Conservation (phyloP, 2,329 filamentous ascomycete genomes). For the Fusarium humuli region DNA sequence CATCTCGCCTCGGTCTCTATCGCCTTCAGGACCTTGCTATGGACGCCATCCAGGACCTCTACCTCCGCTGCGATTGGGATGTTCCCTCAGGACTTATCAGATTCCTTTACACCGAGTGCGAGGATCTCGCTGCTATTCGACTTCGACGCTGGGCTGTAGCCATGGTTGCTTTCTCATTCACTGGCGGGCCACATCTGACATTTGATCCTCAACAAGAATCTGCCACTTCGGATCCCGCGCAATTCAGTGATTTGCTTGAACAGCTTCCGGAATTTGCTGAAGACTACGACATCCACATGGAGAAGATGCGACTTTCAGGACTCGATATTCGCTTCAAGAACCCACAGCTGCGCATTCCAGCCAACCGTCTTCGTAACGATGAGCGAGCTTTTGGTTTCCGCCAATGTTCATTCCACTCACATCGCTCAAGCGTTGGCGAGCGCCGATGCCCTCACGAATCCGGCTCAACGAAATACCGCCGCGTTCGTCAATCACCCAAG, state of each 20-base stretch:
- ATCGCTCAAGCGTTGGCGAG: conserved; percentile 66
- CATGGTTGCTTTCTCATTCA: conserved; percentile 69
- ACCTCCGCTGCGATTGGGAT: conserved; percentile 69
- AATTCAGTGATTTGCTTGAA: conserved; percentile 58
- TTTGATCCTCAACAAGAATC: conserved; percentile 47
- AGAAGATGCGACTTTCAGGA: conserved; percentile 63
- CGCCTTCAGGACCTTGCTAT: conserved; percentile 67
- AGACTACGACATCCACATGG: conserved; percentile 65
- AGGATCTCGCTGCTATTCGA: conserved; percentile 61
- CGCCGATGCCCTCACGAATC: conserved; percentile 62
- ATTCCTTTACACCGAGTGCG: conserved; percentile 66
- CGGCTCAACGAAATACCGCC: conserved; percentile 31
- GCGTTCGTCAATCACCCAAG: conserved; percentile 12
- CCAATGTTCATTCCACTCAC: conserved; percentile 71
- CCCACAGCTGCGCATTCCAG: conserved; percentile 68
- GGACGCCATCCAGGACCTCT: conserved; percentile 69
- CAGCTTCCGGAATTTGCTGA: conserved; percentile 59
- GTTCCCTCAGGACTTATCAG: conserved; percentile 63
- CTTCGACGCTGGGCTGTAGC: conserved; percentile 70
- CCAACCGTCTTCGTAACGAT: conserved; percentile 66
- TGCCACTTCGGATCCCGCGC: conserved; percentile 48
- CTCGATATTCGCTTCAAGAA: conserved; percentile 69
- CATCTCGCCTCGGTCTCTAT: conserved; percentile 61
- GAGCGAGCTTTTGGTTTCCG: conserved; percentile 71
- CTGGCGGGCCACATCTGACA: conserved; percentile 50